Evolutionary conservation across 2,329 filamentous ascomycete species (phyloP).

Genomic region (Penicillium sp.): DNA sequence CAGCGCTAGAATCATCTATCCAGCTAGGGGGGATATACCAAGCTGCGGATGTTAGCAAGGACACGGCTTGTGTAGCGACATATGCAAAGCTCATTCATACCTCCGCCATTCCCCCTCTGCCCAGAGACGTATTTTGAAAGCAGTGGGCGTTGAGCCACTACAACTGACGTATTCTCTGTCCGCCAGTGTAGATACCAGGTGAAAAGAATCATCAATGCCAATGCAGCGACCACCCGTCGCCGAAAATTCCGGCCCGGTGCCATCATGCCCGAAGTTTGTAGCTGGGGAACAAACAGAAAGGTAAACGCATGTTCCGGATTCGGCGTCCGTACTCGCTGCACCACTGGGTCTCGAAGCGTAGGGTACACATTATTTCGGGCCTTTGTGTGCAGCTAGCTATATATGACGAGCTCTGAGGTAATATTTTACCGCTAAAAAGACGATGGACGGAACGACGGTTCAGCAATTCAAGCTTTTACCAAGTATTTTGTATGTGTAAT

Average conservation of each 20-base stretch:
- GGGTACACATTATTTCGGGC: not conserved
- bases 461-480: not conserved
- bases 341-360: not conserved
- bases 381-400: not conserved
- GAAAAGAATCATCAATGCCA: not conserved
- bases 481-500: not conserved
- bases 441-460: not conserved
- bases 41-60: conserved; percentile 3
- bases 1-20: not conserved
- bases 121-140: conserved; percentile 5
- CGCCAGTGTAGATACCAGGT: conserved; percentile 1
- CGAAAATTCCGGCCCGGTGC: conserved; percentile 6
- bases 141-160: not conserved
- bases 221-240: not conserved
- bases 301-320: not conserved
- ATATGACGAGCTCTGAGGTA: not conserved
- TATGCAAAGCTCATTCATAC: not conserved
- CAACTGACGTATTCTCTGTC: not conserved
- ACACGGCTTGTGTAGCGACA: not conserved
- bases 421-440: not conserved
- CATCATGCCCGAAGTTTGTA: conserved; percentile 3
- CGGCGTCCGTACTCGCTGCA: not conserved
- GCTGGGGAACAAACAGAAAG: not conserved
- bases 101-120: conserved; percentile 8
- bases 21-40: conserved; percentile 6